Evolutionary conservation across 1,284 basidiomycete genomes (phyloP).

Genomic region (Naganishia sp.): DNA sequence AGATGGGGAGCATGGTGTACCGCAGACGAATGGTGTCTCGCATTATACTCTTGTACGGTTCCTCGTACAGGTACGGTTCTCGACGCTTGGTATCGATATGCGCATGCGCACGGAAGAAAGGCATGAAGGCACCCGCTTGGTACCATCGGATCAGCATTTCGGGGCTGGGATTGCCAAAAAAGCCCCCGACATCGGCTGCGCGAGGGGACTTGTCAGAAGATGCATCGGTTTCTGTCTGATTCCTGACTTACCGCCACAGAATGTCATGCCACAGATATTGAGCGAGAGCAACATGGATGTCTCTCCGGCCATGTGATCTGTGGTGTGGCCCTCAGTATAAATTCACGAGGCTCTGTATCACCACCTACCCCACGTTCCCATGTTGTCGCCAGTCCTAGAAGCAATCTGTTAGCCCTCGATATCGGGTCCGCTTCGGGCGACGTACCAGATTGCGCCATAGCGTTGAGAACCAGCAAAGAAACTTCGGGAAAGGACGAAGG

Average conservation of each 20-base stretch:
- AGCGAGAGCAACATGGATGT: conserved; percentile 92
- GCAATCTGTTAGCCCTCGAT: neutral
- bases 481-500: conserved; percentile 91
- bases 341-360: neutral
- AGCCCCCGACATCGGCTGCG: conserved; percentile 92
- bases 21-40: conserved; percentile 78
- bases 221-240: too few relatives aligned
- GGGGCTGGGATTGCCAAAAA: conserved; percentile 92
- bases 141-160: conserved; percentile 99
- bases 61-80: conserved; percentile 89
- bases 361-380: conserved; percentile 78
- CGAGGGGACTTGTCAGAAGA: neutral
- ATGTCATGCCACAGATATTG: conserved; percentile 90
- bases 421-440: neutral
- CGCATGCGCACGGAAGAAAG: conserved; percentile 98
- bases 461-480: conserved; percentile 96
- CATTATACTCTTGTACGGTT: conserved; percentile 81
- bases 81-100: conserved; percentile 97
- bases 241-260: conserved; percentile 73
- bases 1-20: conserved; percentile 85
- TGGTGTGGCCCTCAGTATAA: neutral
- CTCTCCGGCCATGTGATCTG: conserved; percentile 84
- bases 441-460: conserved; percentile 88
- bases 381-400: conserved; percentile 81
- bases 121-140: conserved; percentile 89